phyloP scores from a whole-genome alignment of 768 basidiomycete genomes.

The Hortiboletus campestris region DNA sequence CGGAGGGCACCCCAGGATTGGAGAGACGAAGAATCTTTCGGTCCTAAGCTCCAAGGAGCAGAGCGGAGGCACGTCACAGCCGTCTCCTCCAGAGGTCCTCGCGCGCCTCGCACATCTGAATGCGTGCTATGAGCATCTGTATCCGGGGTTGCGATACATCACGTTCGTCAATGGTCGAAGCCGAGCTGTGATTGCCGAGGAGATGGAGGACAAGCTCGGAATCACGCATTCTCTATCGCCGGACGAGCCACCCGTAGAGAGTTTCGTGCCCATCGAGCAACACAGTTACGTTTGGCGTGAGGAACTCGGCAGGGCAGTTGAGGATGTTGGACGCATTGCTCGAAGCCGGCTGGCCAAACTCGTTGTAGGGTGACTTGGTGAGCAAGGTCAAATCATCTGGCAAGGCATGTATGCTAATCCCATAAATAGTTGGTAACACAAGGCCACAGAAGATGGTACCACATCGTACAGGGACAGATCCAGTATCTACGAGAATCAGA shows the following conservation, averaged over 20 bases:
- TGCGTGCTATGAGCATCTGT: constrained; percentile 67
- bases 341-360: constrained; percentile 55
- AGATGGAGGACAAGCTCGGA: constrained; percentile 72
- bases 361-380: constrained; percentile 1
- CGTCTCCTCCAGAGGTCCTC: constrained; percentile 74
- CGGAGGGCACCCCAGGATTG: constrained; percentile 86
- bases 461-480: constrained; percentile 15
- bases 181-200: constrained; percentile 65
- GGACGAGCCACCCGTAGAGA: constrained; percentile 32
- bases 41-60: constrained; percentile 80
- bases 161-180: constrained; percentile 89
- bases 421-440: background rate
- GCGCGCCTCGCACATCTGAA: constrained; percentile 74
- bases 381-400: background rate
- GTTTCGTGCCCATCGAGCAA: constrained; percentile 37
- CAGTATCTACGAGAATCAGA: background rate
- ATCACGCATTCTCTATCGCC: constrained; percentile 50
- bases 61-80: constrained; percentile 42
- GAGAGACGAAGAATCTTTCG: constrained; percentile 74
- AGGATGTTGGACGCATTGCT: constrained; percentile 75
- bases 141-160: constrained; percentile 80
- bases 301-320: constrained; percentile 72
- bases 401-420: background rate
- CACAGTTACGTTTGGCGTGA: constrained; percentile 51
- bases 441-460: constrained; percentile 3